Conservation (phyloP, 1,284 basidiomycete species). For the Tilletia setariae region DNA sequence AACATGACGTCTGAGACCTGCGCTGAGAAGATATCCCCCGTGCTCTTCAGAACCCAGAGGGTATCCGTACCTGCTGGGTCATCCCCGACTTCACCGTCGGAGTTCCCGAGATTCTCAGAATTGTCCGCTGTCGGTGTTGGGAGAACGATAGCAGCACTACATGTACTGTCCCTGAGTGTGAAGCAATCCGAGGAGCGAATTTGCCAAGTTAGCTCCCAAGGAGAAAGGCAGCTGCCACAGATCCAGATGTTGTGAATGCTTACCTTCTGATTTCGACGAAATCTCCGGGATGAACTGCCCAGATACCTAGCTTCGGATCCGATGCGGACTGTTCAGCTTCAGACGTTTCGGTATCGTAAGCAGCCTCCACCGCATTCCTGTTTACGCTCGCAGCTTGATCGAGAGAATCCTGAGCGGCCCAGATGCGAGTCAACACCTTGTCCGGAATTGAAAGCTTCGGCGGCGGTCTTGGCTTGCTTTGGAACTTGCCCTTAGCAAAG, state of each 20-base stretch:
- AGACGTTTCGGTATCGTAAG: neutral
- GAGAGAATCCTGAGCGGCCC: neutral
- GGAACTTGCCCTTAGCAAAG: too few species aligned
- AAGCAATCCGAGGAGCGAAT: neutral
- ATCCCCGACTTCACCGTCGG: slow-evolving; percentile 12
- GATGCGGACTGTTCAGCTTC: neutral
- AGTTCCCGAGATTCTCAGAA: neutral
- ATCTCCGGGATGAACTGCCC: slow-evolving; percentile 23
- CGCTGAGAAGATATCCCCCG: slow-evolving; percentile 25
- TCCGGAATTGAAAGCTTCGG: neutral
- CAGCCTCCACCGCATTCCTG: neutral
- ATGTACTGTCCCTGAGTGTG: neutral
- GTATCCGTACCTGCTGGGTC: too few species aligned
- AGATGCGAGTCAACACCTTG: neutral
- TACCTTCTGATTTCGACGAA: slow-evolving; percentile 30
- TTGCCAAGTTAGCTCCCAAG: neutral
- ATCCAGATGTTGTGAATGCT: neutral
- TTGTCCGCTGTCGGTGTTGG: slow-evolving; percentile 3
- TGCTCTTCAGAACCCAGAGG: slow-evolving; percentile 26
- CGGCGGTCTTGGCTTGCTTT: too few species aligned
- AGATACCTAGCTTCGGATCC: neutral
- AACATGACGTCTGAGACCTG: slow-evolving; percentile 35
- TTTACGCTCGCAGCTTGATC: neutral
- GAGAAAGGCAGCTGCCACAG: too few species aligned
- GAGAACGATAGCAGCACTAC: slow-evolving; percentile 3